These are phyloP conservation scores for Rosa chinensis DNA, from an alignment of 306 rosid species.

Conservation along the genomic window DNA sequence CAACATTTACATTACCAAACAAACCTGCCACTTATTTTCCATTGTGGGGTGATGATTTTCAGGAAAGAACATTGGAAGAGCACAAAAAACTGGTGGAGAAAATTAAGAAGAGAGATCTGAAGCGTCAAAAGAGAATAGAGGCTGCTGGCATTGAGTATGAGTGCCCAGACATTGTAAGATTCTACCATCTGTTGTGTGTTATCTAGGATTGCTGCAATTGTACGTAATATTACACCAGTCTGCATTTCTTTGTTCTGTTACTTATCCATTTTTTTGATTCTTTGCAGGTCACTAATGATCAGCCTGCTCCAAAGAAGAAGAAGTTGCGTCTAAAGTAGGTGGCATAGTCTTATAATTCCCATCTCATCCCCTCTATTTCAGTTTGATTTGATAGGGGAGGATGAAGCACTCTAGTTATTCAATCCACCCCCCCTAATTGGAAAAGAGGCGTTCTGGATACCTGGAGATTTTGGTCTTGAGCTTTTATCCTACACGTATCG, in stretches of 20 bases:
- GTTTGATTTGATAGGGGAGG: not conserved
- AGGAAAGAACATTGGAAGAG: conserved; percentile 79
- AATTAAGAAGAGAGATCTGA: conserved; percentile 55
- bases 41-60: conserved; percentile 22
- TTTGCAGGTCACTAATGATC: conserved; percentile 50
- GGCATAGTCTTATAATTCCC: not conserved
- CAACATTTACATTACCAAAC: not conserved
- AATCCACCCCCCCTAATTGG: not conserved
- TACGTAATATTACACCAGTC: not conserved
- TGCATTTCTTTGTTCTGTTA: not conserved
- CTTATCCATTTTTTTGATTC: not conserved
- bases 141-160: conserved; percentile 85
- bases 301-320: conserved; percentile 81
- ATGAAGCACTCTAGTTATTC: not conserved
- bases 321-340: conserved; percentile 51
- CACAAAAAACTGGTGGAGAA: conserved; percentile 62
- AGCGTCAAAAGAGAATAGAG: conserved; percentile 59
- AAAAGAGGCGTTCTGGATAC: not conserved
- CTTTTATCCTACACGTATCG: not conserved
- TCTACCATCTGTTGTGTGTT: conserved; percentile 2
- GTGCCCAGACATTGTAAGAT: conserved; percentile 86
- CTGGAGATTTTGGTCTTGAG: not conserved
- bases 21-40: not conserved
- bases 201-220: not conserved
- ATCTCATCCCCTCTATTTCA: not conserved